phyloP scores from a whole-genome alignment of 2,329 filamentous ascomycete species.

The Talaromyces sp. region DNA sequence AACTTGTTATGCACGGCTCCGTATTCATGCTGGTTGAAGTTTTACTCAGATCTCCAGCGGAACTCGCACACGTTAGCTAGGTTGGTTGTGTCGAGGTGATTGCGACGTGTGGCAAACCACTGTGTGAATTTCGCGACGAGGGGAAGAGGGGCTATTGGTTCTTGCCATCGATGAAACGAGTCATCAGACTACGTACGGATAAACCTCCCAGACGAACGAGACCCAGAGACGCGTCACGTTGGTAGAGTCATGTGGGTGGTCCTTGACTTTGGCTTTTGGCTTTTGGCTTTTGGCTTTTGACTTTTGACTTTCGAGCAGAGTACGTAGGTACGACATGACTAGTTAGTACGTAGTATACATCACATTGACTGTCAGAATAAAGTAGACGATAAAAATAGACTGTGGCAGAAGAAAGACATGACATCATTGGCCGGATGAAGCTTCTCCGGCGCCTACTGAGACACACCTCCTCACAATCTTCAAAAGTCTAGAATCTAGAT shows the following conservation, averaged over 20 bases:
- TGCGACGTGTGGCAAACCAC: conserved; percentile 2
- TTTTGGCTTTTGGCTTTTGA: background rate
- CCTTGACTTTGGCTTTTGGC: background rate
- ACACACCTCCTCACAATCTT: background rate
- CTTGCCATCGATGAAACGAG: background rate
- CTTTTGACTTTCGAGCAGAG: background rate
- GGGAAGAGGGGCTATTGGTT: background rate
- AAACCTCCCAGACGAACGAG: background rate
- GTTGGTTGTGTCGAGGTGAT: background rate
- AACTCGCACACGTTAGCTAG: background rate
- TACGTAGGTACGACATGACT: background rate
- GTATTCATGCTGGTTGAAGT: background rate
- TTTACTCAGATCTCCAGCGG: background rate
- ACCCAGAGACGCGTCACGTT: background rate
- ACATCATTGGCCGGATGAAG: background rate
- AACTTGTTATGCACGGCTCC: background rate
- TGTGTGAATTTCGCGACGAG: background rate
- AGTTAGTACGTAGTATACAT: background rate
- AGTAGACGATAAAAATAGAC: background rate
- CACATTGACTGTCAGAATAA: no score
- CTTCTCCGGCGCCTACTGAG: background rate
- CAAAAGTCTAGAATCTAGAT: background rate
- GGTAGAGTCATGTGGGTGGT: background rate
- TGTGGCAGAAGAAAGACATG: background rate
- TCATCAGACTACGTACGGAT: background rate